Conservation (phyloP, 2,329 filamentous ascomycete species). For the Pseudogymnoascus sp. region DNA sequence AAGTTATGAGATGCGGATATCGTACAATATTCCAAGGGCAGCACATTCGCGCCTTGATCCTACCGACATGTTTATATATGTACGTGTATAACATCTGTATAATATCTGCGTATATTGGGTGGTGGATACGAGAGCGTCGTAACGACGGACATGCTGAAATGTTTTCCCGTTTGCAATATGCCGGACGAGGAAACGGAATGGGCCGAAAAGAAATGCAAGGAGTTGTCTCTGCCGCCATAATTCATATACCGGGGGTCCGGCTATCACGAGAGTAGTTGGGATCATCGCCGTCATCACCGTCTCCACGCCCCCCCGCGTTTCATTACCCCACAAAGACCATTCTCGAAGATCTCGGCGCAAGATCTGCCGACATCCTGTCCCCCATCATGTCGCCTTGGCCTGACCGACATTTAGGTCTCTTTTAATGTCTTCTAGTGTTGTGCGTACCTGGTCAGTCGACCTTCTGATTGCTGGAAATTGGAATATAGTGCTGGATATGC, state of each 20-base stretch:
- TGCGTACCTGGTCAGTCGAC: not conserved
- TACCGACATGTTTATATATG: not conserved
- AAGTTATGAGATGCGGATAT: slow-evolving; percentile 1
- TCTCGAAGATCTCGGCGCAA: slow-evolving; percentile 7
- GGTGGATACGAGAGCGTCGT: not conserved
- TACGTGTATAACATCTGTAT: not conserved
- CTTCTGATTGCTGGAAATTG: slow-evolving; percentile 8
- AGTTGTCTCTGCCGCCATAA: not conserved
- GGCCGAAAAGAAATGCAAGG: not conserved
- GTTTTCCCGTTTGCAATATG: slow-evolving; percentile 4
- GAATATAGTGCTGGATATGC: slow-evolving; percentile 6
- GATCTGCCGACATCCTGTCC: not conserved
- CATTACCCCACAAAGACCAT: slow-evolving; percentile 10
- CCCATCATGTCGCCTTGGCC: not conserved
- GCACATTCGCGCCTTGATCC: not conserved
- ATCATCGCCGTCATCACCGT: not conserved
- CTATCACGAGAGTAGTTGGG: not conserved
- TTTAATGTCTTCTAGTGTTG: not conserved
- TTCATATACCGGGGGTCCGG: not conserved
- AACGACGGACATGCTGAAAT: slow-evolving; percentile 4
- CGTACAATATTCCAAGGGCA: not conserved
- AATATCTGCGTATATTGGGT: not conserved
- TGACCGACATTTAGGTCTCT: not conserved
- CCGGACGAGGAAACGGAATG: not conserved
- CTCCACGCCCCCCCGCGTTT: not conserved